Base-by-base conservation (phyloP, 2,329 filamentous ascomycete species). In the Torrubiella hemipterigena region DNA sequence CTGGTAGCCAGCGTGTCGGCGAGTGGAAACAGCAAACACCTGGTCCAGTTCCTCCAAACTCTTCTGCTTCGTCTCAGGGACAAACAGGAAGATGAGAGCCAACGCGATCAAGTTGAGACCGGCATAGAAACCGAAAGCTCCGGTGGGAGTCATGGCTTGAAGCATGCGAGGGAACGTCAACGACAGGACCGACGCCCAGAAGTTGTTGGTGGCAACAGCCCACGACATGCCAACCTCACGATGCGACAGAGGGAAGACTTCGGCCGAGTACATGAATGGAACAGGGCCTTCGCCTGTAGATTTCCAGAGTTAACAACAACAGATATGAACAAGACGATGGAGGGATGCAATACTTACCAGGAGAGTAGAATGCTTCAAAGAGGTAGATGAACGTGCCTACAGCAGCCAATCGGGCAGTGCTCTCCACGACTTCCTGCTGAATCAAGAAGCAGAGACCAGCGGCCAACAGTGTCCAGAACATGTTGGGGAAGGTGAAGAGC, bases 361-460 rank as follows among this genome's bases (percentile, higher is more conserved):
- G 70, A 0, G 69, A 74, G 48, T 77, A 78, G 41, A 76, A 75
- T 1, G 69, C 71, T 1, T 63, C 67, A 40, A 78, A 80, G 6
- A 79, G 44, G 50, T 72, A 78, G 34, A 77, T 55, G 41, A 77
- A 77, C 5, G 73, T 54, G 0, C 73, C 69, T 11, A 78, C 65
- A 0, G 67, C 49, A 21, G 58, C 66, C 22, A 74, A 52, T 35
- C 67, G 61, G 0, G 63, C 59, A 0, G 45, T 59, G 20, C 49
- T 59, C 0, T 53, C 43, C 17, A 52, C 44, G 9, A 51, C 33
- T 6, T 38, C 35, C 1, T 41, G 30, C 10, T 50, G 44, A 13
- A 55, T 54, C 24, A 52, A 38, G 8, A 50, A 56, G 34, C 49
- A 55, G 16, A 54, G 45, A 29, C 53, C 54, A 10, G 54, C 51